Evolutionary conservation across 2,329 filamentous ascomycete genomes (phyloP).

Genomic region (Verticillium isaacii): DNA sequence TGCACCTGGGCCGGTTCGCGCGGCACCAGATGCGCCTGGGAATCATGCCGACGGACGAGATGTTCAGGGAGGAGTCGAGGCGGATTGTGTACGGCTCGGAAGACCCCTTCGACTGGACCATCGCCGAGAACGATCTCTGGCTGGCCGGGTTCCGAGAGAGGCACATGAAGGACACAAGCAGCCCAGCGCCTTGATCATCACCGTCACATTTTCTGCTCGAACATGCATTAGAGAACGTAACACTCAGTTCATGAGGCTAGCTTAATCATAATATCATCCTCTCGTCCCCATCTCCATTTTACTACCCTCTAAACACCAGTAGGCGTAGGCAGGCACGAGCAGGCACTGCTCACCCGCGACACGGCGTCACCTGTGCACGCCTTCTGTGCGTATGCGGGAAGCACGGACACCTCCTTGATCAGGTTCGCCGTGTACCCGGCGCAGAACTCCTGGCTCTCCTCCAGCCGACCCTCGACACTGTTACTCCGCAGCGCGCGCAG

Average conservation of each 20-base stretch:
- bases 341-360: constrained; percentile 9
- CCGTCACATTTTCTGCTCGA: neutral
- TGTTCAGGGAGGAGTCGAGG: constrained; percentile 20
- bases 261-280: neutral
- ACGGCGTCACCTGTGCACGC: constrained; percentile 7
- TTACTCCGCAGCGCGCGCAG: constrained; percentile 7
- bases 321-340: constrained; percentile 7
- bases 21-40: constrained; percentile 16
- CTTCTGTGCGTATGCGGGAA: constrained; percentile 3
- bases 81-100: constrained; percentile 17
- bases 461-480: constrained; percentile 6
- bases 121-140: constrained; percentile 23
- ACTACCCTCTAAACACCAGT: neutral
- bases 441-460: constrained; percentile 11
- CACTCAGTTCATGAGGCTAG: neutral
- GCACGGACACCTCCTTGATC: neutral
- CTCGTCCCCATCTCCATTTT: neutral
- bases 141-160: constrained; percentile 16
- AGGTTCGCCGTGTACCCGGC: constrained; percentile 2
- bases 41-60: constrained; percentile 16
- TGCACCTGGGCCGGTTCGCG: constrained; percentile 17
- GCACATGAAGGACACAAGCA: neutral
- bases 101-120: constrained; percentile 20
- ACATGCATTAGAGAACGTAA: neutral
- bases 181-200: neutral